Evolutionary conservation across 768 basidiomycete species (phyloP).

Genomic region (Termitomyces sp.): DNA sequence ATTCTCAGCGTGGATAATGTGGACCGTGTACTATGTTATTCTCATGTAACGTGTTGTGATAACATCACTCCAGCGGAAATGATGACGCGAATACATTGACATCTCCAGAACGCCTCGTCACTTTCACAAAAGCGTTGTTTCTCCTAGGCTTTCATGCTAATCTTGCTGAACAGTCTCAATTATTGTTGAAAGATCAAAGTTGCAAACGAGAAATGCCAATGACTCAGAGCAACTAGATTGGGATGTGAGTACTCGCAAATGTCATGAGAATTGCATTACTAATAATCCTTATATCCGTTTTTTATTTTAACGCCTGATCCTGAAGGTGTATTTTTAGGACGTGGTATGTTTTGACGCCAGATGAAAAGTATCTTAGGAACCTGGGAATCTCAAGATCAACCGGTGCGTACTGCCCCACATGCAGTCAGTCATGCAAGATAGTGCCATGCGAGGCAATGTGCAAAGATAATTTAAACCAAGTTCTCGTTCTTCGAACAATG

Average conservation of each 20-base stretch:
- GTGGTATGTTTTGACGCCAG: not conserved
- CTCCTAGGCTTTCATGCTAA: not conserved
- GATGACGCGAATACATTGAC: not conserved
- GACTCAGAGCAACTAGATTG: not conserved
- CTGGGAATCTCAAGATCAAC: not conserved
- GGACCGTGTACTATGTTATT: not conserved
- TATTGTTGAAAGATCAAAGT: not conserved
- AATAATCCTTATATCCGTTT: not conserved
- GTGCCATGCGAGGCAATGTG: not conserved
- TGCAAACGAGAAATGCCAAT: not conserved
- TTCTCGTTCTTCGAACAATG: not conserved
- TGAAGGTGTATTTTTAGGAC: not conserved
- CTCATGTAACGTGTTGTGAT: not conserved
- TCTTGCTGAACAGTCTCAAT: not conserved
- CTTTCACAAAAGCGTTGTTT: no score
- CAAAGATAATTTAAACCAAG: not conserved
- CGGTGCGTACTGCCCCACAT: not conserved
- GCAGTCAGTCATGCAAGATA: not conserved
- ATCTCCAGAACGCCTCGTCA: not conserved
- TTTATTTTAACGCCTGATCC: not conserved
- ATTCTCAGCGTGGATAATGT: not conserved
- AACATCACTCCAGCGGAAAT: not conserved
- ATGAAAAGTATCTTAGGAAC: no score
- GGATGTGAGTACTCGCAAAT: not conserved
- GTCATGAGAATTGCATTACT: constrained; percentile 1